Base-by-base conservation (phyloP, 1,284 basidiomycete genomes). In the Boletus semigastroideus region DNA sequence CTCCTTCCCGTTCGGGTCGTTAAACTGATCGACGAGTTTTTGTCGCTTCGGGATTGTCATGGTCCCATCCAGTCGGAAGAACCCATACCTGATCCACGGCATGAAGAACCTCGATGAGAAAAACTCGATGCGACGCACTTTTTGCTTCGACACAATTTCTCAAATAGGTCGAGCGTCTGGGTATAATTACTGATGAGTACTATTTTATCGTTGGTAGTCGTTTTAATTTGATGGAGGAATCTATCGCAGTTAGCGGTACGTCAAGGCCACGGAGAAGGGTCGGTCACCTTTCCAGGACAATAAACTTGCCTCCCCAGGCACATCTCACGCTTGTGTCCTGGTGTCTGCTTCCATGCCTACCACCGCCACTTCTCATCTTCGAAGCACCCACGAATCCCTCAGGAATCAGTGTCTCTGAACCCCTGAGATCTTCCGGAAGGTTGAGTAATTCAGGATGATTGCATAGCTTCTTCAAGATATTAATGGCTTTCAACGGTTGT, bases 151-250 rank as follows among this genome's bases (percentile, higher is more conserved):
- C 92, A 90, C 46, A 97, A 70, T 64, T 88, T 91, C 72, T 95
- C 94, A 63, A 98, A 94, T 13, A 98, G 72, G 69, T 99, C 96
- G 10, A 99, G 79, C 0, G 97, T 99, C 69, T 97, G 93, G 1
- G 97, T 99, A 62, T 97, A 98, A 71, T 99, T 99, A 67, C 92
- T 95, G 69, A 99, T 98, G 39, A 99, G 77, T 8, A 99, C 96
- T 56, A 99, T 98, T 78, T 99, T 99, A 78, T 99, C 96, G 55
- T 82, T 89, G 17, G 91, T 94, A 58, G 90, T 81, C 12, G 84
- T 86, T 42, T 77, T 77, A 57, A 96, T 87, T 48, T 88, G 87
- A 62, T 92, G 86, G 42, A 98, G 74, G 72, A 98, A 96, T 60
- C 93, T 94, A 36, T 22, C 12, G 43, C 8, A 46, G 22, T 42